These are phyloP conservation scores for Lactarius indigo DNA, from an alignment of 768 basidiomycete species.

Conservation along the genomic window DNA sequence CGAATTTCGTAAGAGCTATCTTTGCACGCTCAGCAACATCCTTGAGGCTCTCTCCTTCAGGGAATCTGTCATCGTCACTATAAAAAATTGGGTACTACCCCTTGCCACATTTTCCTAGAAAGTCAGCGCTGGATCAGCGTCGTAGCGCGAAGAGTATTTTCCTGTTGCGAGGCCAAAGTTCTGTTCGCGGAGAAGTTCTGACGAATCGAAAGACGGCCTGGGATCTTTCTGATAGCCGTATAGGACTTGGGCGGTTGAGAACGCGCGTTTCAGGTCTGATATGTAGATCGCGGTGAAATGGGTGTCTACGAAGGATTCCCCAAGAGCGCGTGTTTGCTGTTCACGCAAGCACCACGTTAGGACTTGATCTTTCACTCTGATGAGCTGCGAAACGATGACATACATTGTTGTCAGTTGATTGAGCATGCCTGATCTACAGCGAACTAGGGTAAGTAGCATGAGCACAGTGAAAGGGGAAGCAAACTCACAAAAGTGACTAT, in stretches of 20 bases:
- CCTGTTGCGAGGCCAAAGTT: slow-evolving; percentile 64
- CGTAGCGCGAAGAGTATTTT: slow-evolving; percentile 42
- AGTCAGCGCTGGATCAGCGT: slow-evolving; percentile 21
- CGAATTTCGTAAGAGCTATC: slow-evolving; percentile 45
- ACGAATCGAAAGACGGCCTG: slow-evolving; percentile 45
- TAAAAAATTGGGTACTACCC: slow-evolving; percentile 49
- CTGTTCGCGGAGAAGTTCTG: slow-evolving; percentile 32
- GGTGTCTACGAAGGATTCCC: slow-evolving; percentile 44
- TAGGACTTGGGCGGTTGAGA: slow-evolving; percentile 56
- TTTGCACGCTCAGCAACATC: slow-evolving; percentile 59
- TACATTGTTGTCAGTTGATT: no score
- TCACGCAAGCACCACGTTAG: background rate
- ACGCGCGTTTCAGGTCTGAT: slow-evolving; percentile 63
- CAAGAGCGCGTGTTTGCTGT: slow-evolving; percentile 44
- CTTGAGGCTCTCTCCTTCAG: slow-evolving; percentile 64
- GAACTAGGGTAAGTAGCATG: no score
- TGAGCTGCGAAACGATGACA: no score
- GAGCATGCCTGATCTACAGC: no score
- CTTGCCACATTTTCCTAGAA: slow-evolving; percentile 46
- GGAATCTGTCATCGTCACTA: slow-evolving; percentile 50
- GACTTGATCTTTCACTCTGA: no score
- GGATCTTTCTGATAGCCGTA: slow-evolving; percentile 44
- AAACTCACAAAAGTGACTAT: no score
- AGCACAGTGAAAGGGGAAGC: no score
- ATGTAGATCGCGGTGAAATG: slow-evolving; percentile 56